Base-by-base conservation (phyloP, 108 stramenopile genomes). In the Conticribra guillardii region DNA sequence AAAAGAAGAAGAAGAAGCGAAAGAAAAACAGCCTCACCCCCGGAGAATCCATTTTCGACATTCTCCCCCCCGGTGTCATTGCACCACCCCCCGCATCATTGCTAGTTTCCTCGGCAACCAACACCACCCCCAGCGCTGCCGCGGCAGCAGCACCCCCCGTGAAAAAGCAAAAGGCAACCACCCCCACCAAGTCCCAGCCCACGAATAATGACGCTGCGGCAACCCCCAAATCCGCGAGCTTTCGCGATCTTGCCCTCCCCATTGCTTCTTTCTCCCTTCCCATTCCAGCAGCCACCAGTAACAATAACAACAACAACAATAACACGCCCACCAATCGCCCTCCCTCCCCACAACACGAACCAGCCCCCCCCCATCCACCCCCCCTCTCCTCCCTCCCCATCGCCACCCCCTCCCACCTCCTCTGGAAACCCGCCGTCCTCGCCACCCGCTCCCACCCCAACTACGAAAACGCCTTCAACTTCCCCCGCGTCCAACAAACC, bases 201-300 rank as follows among this genome's bases (percentile, higher is more conserved):
- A 57, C 21, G 34, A 69, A 64, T 45, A 79, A 57, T 19, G 48
- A 64, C 29, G 23, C 59, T 46, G 47, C 45, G 21, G 32, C 45
- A 22, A 22, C 73, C 37, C 71, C 63, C 64, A 54, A 63, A 60
- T 23, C 11, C 0, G 46, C 34, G 1, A 45, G 60, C 48, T 90
- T 87, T 70, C 83, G 80, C 47, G 73, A 71, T 51, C 64, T 89
- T 27, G 77, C 81, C 23, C 81, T 95, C 11, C 93, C 93, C 28
- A 62, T 95, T 52, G 91, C 93, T 14, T 69, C 89, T 22, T 95
- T 95, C 60, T 73, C 87, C 18, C 55, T 89, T 22, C 80, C 87
- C 51, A 69, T 4, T 31, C 50, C 55, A 19, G 56, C 31, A 44
- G 27, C 30, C 44, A 54, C 41, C 22, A 53, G n/a, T 19, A 41